Percentiles rank a stretch among this genome's conserved stretches.
Conservation (phyloP, 331 rosid species). For the Telfairia occidentalis region DNA sequence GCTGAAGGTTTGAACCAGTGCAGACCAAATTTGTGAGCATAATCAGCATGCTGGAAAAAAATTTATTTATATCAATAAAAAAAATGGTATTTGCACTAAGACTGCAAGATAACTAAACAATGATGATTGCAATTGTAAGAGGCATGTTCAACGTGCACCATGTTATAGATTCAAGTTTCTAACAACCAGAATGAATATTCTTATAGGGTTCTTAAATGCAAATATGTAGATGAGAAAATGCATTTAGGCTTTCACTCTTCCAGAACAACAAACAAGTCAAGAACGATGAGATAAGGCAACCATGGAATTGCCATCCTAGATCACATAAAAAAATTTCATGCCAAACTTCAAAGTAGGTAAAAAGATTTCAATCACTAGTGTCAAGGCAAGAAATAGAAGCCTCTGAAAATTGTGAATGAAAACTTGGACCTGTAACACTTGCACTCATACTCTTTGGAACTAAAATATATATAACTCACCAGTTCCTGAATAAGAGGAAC, state of each 20-base stretch:
- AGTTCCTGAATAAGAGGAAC: constrained; percentile 89
- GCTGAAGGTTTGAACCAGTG: background rate
- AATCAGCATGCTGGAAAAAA: background rate
- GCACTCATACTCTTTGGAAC: background rate
- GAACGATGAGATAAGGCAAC: background rate
- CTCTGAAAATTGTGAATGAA: background rate
- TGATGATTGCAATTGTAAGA: background rate
- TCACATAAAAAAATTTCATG: background rate
- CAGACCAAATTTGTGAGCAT: background rate
- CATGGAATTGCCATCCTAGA: background rate
- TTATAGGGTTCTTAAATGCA: background rate
- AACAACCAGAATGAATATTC: background rate
- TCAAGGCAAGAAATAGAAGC: background rate
- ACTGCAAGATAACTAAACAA: background rate
- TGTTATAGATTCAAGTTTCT: background rate
- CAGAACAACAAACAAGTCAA: background rate
- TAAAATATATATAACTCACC: constrained; percentile 38
- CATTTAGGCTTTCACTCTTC: background rate
- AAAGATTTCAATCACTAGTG: background rate
- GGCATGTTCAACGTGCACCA: background rate
- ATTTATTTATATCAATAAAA: too few relatives aligned
- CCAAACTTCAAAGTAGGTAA: background rate
- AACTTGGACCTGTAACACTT: background rate
- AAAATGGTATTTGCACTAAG: background rate
- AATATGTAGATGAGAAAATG: background rate